Base-by-base conservation (phyloP, 202 grass and related monocot genomes). In the Musa balbisiana region DNA sequence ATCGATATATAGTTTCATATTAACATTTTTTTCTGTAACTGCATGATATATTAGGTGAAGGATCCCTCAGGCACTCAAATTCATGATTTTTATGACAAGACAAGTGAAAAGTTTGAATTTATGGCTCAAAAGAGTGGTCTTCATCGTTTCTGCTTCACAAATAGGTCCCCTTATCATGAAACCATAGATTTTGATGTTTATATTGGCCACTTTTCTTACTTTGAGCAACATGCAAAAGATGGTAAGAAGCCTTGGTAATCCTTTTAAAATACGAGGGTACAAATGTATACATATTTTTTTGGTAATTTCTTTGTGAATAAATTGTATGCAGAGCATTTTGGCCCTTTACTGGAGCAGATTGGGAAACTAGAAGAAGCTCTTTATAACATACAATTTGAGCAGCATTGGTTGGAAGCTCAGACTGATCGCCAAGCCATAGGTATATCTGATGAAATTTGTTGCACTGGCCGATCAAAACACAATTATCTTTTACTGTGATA, bases 361-460 rank as follows among this genome's bases (percentile, higher is more conserved):
- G 80, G 83, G 0, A 98, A 94, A 78, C 80, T 98, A 70, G 95
- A 92, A 78, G 89, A 93, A 59, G 91, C 89, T 55, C 89, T 98
- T 52, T 98, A 89, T 72, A 94, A 85, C 75, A 92, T 94, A 78
- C 91, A 94, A 77, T 98, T 94, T 49, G 95, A 98, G 82, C 91
- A 98, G 62, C 94, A 98, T 59, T 94, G 94, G 94, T 72, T 92
- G 26, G 87, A 89, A 69, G 91, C 91, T 73, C 94, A 98, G 80
- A 98, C 94, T 2, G 94, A 98, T 65, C 91, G 88, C 16, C 91
- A 98, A 91, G 94, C 94, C 29, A 80, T 98, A 76, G 77, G 90
- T 91, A 87, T 69, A 23, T 27, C n/a, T 60, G 16, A 43, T 56
- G 3, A 13, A 22, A 29, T 65, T 80, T n/a, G 51, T 43, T 19